A percentile compares a stretch with the other conserved stretches of the same genome.
phyloP scores from a whole-genome alignment of 2,329 filamentous ascomycete species.

The Sphaerostilbella broomeana region DNA sequence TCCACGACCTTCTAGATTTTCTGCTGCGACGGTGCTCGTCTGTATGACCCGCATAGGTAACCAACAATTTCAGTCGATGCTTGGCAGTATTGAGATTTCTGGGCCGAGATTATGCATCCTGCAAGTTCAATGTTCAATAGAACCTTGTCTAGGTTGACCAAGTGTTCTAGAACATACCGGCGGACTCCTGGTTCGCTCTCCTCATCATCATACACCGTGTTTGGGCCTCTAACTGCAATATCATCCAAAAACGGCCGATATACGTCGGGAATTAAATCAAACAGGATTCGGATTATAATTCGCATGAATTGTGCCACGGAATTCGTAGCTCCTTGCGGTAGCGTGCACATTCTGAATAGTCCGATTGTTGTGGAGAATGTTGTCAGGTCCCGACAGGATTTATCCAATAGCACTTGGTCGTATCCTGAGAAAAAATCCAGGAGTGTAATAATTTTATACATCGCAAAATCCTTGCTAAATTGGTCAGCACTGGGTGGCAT shows the following conservation, averaged over 20 bases:
- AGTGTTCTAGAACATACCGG: neutral
- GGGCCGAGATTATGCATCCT: neutral
- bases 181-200: neutral
- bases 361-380: neutral
- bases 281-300: neutral
- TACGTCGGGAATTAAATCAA: neutral
- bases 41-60: neutral
- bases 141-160: slow-evolving; percentile 1
- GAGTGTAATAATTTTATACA: neutral
- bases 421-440: slow-evolving; percentile 1
- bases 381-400: neutral
- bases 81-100: neutral
- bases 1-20: neutral
- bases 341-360: neutral
- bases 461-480: neutral
- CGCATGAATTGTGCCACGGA: neutral
- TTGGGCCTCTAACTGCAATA: neutral
- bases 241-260: neutral
- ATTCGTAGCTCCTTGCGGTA: neutral
- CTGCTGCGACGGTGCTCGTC: neutral
- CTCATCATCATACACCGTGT: neutral
- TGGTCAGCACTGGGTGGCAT: neutral
- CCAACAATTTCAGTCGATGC: neutral
- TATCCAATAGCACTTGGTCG: too few relatives aligned
- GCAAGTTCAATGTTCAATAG: neutral